Evolutionary conservation across 768 basidiomycete species (phyloP), one percentile per base, ranked within the genome.

Genomic region (Hygrocybe coccinea): DNA sequence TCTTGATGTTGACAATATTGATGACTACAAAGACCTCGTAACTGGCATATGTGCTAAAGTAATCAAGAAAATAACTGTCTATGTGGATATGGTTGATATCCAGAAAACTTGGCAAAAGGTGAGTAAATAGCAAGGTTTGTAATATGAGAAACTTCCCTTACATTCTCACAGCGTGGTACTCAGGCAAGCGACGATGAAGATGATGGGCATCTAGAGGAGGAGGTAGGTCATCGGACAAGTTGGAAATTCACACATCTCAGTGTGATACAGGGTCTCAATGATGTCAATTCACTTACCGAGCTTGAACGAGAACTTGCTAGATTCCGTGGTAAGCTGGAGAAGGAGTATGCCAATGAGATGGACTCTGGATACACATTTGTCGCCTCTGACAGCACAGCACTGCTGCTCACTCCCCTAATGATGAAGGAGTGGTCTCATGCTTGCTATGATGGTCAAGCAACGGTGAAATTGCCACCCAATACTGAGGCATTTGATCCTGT

Each of bases 1-100:
- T 9, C 33, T 64, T 17, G 58, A 64, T 51, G 35, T 64, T 25
- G 56, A 64, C 12, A 50, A 51, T 14, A 36, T 59, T 19, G 5
- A 24, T 24, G 58, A 64, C n/a, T 64, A 56, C 47, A 21, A 56
- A 29, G 49, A 59, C 6, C 22, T 64, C 8, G 58, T 55, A 2
- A 17, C 25, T 15, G 36, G 54, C 21, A 44, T 62, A 6, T 17
- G 57, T 14, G 50, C 55, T 10, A 46, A 52, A 15, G 14, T 46
- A 22, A 56, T 59, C 1, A 41, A 48, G 2, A 62, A 59, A 49
- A 24, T 64, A 39, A 57, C 39, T 15, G 37, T 64, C 10, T 57
- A 22, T 56, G 39, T 60, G 34, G 37, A 58, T 36, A 50, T 50
- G 49, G 35, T 15, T 22, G 33, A 50, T 24, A 50, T 50, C 22